Evolutionary conservation across 2,329 filamentous ascomycete genomes (phyloP), one percentile per base, ranked within the genome.

Genomic region (Claviceps paspali): DNA sequence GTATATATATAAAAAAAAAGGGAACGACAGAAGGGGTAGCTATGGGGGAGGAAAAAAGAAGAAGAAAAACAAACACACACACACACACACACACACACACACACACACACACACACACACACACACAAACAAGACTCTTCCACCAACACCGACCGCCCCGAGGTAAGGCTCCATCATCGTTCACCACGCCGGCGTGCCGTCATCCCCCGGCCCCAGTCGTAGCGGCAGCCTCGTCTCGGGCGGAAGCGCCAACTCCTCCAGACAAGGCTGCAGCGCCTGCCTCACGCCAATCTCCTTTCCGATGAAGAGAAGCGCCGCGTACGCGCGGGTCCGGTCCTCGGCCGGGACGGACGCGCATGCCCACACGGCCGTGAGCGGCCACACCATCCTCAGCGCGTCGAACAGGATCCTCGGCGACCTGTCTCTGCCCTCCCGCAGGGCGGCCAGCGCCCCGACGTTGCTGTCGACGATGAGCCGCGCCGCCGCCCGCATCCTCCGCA

Each of bases 371-470:
- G 52, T 53, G 15, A 62, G 49, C 7, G 60, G 60, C 54, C 58
- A 63, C 12, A 62, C 48, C 21, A 61, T 40, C 46, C 52, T 55
- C 28, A 62, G 38, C 2, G 56, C 57, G 21, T 60, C 55, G 37
- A 61, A 60, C 28, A 60, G 43, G 9, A 50, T 47, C 29, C 45
- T 49, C 17, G 57, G 59, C 8, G 55, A 47, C 26, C 47, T 46
- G 33, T 53, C 50, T 8, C 45, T 44, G 26, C 46, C 43, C 2
- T 43, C 41, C 8, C 44, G 38, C 15, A 48, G 43, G 2, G 49
- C 47, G 10, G 49, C 50, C 8, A 61, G 41, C 6, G 49, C 40
- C 9, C 15, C 27, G 1, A 51, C 50, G 5, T 55, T 42, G 18
- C 40, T 41, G 10, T 51, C 44, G 14, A 61, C 22, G 7, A 62